Evolutionary conservation across 2,329 filamentous ascomycete genomes (phyloP), one percentile per base, ranked within the genome.

Genomic region (Rhynchosporium secalis): DNA sequence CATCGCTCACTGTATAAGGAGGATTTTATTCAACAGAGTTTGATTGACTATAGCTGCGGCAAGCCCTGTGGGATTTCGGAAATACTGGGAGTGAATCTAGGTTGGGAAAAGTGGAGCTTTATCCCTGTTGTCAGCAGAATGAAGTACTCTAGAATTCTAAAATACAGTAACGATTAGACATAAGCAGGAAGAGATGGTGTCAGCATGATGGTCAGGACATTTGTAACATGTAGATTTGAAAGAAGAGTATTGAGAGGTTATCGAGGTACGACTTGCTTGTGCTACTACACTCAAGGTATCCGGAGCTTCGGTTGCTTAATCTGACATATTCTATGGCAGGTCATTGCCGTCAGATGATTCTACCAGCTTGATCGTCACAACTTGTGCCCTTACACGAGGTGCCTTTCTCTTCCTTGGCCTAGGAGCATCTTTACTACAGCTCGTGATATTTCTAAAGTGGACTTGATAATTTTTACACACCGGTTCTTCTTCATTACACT

Each of bases 11-110:
- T 8, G 61, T 56, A n/a, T 29, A 43, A 8, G 49, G 12, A 10
- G 60, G 46, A 47, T 64, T 6, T 57, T 56, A 28, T 62, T 59
- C 54, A 67, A 68, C 28, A 68, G 63, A 26, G 57, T 59, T 2
- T 63, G 61, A 41, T 65, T 62, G 38, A 58, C 47, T 6, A 68
- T 61, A 8, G 66, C 65, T 29, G 58, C 45, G 41, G 63, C 43
- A 8, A 68, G 28, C 66, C 65, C 67, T 15, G n/a, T 38, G 40
- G 63, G 63, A 51, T 67, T 66, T 15, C 63, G 67, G 52, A 60
- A 68, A 36, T 67, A 67, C 52, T 68, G 63, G 10, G 38, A 58
- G 33, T 65, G 52, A 7, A 68, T 66, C 45, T 49, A 40, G 10
- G 64, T 66, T 38, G 64, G 61, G 28, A 62, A 60, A 26, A 58